Conservation (phyloP, 177 flowering plant species). For the Vitis hybrid region DNA sequence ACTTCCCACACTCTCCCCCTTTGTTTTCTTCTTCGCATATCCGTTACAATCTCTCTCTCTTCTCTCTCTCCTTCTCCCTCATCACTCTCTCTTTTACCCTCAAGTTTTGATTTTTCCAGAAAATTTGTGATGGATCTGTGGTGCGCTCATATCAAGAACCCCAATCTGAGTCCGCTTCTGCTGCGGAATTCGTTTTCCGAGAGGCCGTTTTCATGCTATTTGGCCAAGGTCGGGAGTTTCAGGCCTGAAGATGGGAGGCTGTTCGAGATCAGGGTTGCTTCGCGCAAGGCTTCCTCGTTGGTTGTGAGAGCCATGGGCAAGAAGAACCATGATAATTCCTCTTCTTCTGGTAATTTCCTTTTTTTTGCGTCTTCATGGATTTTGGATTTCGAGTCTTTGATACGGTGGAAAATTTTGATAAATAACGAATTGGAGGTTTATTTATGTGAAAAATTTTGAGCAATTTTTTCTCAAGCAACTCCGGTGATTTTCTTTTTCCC, state of each 20-base stretch:
- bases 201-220: slow-evolving; percentile 23
- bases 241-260: slow-evolving; percentile 20
- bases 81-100: too few species aligned
- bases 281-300: slow-evolving; percentile 22
- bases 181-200: slow-evolving; percentile 18
- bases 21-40: not conserved
- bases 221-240: slow-evolving; percentile 21
- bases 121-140: slow-evolving; percentile 45
- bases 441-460: too few species aligned
- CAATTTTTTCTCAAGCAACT: too few species aligned
- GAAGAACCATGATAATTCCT: slow-evolving; percentile 38
- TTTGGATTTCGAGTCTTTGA: too few species aligned
- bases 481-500: too few species aligned
- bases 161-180: slow-evolving; percentile 18
- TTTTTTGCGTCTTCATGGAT: not conserved
- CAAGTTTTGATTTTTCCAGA: not conserved
- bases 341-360: slow-evolving; percentile 30
- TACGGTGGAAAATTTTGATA: too few species aligned
- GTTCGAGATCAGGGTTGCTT: slow-evolving; percentile 32
- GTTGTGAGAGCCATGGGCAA: slow-evolving; percentile 39
- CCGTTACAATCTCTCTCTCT: slow-evolving; percentile 8
- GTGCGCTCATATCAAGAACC: slow-evolving; percentile 29
- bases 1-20: not conserved
- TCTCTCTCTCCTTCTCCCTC: not conserved
- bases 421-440: too few species aligned